These are phyloP conservation scores for Suhomyces sp. DNA, from an alignment of 805 yeast species.

Conservation along the genomic window DNA sequence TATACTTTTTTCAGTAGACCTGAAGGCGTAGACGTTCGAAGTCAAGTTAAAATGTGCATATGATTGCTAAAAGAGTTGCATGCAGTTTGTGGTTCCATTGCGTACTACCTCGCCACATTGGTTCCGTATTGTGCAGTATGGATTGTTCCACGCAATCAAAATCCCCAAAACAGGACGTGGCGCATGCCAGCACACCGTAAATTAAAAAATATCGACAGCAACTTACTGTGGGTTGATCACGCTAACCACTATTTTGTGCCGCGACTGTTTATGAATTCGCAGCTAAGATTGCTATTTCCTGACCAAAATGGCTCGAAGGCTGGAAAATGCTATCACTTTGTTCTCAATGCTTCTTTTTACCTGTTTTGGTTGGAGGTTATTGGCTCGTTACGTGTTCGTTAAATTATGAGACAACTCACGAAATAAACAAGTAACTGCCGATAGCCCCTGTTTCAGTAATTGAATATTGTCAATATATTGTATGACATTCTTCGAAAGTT, in stretches of 20 bases:
- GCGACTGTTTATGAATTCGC: not conserved
- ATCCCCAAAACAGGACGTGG: not conserved
- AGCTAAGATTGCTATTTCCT: not conserved
- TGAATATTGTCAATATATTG: not conserved
- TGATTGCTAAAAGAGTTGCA: not conserved
- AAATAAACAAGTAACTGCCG: not conserved
- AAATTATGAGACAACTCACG: not conserved
- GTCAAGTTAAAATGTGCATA: not conserved
- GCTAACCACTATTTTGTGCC: not conserved
- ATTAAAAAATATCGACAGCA: not conserved
- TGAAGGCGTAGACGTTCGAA: not conserved
- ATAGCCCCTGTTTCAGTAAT: not conserved
- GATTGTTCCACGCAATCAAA: not conserved
- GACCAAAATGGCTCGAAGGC: not conserved
- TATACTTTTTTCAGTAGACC: not conserved
- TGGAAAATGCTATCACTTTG: not conserved
- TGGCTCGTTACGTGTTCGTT: not conserved
- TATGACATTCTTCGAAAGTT: not conserved
- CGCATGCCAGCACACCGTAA: not conserved
- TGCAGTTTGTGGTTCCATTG: not conserved
- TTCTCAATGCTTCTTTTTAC: not conserved
- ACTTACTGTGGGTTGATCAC: not conserved
- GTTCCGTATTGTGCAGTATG: not conserved
- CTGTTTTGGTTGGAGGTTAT: not conserved
- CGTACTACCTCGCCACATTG: not conserved